Conservation (phyloP, 2,329 filamentous ascomycete species). For the Pyrenophora tritici-repentis region DNA sequence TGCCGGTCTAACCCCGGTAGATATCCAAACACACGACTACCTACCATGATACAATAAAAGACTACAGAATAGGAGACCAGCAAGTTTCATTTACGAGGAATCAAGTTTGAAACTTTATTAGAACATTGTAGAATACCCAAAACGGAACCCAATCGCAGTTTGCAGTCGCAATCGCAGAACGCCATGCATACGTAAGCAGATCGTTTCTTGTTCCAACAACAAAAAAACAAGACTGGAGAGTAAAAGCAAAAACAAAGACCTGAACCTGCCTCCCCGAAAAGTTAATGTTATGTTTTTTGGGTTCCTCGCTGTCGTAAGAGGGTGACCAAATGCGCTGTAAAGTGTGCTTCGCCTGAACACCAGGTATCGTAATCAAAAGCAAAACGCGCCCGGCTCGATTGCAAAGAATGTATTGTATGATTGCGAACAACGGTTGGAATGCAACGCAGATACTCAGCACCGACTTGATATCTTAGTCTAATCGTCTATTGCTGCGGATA, state of each 20-base stretch:
- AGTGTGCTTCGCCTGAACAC: slow-evolving; percentile 10
- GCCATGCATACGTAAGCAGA: slow-evolving; percentile 13
- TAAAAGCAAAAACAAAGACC: neutral
- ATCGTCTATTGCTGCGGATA: slow-evolving; percentile 55
- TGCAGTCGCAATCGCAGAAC: slow-evolving; percentile 8
- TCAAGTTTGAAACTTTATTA: slow-evolving; percentile 6
- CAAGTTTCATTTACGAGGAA: neutral
- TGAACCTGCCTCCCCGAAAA: neutral
- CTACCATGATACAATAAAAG: slow-evolving; percentile 1
- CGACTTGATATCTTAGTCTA: neutral
- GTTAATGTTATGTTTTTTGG: slow-evolving; percentile 11
- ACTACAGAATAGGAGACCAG: neutral
- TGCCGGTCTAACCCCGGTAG: neutral
- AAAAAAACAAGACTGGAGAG: neutral
- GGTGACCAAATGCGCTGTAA: slow-evolving; percentile 8
- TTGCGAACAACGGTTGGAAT: slow-evolving; percentile 6
- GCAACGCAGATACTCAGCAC: neutral
- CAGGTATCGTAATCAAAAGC: slow-evolving; percentile 11
- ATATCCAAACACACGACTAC: neutral
- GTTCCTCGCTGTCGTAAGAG: slow-evolving; percentile 9
- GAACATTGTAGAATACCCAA: slow-evolving; percentile 1
- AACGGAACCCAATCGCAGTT: neutral
- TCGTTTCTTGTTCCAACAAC: slow-evolving; percentile 7
- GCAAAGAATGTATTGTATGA: slow-evolving; percentile 9
- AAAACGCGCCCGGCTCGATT: slow-evolving; percentile 14